These are phyloP conservation scores for Blastobotrys buckinghamii DNA, from an alignment of 1,139 yeast genomes.

Conservation along the genomic window DNA sequence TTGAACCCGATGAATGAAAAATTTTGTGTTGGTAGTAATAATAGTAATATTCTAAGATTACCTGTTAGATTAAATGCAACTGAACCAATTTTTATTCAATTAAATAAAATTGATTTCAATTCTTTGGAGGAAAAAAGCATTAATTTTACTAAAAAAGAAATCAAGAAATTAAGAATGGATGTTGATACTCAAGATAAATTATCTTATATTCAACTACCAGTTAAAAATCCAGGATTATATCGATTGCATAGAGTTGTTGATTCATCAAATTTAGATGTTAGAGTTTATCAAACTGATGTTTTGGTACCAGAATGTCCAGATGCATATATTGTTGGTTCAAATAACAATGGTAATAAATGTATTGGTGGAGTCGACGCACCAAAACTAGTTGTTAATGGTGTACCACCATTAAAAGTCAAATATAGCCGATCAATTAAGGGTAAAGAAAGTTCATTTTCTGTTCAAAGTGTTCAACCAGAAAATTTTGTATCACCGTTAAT, in stretches of 20 bases:
- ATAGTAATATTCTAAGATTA: conserved; percentile 35
- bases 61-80: conserved; percentile 84
- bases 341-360: conserved; percentile 46
- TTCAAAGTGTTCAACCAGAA: conserved; percentile 46
- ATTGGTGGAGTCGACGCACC: conserved; percentile 53
- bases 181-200: conserved; percentile 34
- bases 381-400: conserved; percentile 59
- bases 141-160: conserved; percentile 53
- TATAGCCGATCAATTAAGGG: conserved; percentile 55
- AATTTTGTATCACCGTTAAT: conserved; percentile 38
- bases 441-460: conserved; percentile 36
- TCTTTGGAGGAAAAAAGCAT: conserved; percentile 43
- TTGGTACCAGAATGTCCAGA: conserved; percentile 73
- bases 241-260: conserved; percentile 62
- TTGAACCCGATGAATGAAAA: conserved; percentile 69
- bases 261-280: conserved; percentile 54
- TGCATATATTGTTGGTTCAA: conserved; percentile 42
- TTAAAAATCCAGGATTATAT: conserved; percentile 67
- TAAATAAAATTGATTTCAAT: conserved; percentile 57
- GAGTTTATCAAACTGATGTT: conserved; percentile 59
- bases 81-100: conserved; percentile 61
- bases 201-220: conserved; percentile 51
- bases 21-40: conserved; percentile 44
- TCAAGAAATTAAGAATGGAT: conserved; percentile 35
- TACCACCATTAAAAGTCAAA: conserved; percentile 64